These are phyloP conservation scores for Saccharomycopsis fibuligera DNA, from an alignment of 805 yeast genomes.

Conservation along the genomic window DNA sequence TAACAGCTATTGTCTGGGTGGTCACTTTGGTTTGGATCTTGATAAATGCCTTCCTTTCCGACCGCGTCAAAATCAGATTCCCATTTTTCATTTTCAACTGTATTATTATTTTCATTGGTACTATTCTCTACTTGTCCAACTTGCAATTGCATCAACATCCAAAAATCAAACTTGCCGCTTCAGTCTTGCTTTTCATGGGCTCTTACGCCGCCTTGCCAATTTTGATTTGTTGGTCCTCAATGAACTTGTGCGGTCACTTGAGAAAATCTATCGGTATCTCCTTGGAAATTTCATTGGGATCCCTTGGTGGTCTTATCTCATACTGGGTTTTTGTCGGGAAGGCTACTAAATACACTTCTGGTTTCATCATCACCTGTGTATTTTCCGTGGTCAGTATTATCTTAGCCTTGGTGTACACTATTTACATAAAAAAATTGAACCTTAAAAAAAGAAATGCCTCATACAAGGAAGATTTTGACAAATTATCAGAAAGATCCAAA, in stretches of 20 bases:
- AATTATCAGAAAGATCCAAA: constrained; percentile 30
- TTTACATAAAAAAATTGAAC: neutral
- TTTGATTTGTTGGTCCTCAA: constrained; percentile 56
- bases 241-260: constrained; percentile 50
- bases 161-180: neutral
- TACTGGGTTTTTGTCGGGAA: constrained; percentile 49
- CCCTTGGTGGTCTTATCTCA: constrained; percentile 63
- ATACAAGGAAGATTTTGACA: too few species aligned
- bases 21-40: neutral
- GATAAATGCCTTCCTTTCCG: constrained; percentile 27
- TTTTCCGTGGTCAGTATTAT: constrained; percentile 31
- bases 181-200: constrained; percentile 31
- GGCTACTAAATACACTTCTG: constrained; percentile 47
- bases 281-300: constrained; percentile 62
- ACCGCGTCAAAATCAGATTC: constrained; percentile 40
- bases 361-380: constrained; percentile 37
- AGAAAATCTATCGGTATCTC: constrained; percentile 53
- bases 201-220: constrained; percentile 61
- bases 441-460: too few species aligned
- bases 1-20: constrained; percentile 51
- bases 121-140: neutral
- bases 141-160: neutral
- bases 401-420: constrained; percentile 24
- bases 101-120: neutral
- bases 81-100: constrained; percentile 31